phyloP scores from a whole-genome alignment of 129 eudicot genomes.

The Smallanthus sonchifolius region DNA sequence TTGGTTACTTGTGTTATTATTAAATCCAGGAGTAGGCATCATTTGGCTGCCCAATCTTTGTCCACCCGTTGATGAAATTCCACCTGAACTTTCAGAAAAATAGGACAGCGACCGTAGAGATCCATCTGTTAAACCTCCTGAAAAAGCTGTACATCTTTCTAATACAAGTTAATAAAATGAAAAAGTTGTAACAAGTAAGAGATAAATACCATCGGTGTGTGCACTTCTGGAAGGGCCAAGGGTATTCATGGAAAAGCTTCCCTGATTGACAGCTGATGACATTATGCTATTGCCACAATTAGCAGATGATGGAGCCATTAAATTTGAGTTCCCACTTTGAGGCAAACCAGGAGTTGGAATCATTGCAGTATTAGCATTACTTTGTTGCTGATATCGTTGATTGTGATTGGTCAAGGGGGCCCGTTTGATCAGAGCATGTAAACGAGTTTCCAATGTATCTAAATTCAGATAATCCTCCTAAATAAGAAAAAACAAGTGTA shows the following conservation, averaged over 20 bases:
- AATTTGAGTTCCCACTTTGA: slow-evolving; percentile 50
- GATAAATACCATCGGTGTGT: slow-evolving; percentile 43
- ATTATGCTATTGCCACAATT: slow-evolving; percentile 19
- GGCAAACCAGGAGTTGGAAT: slow-evolving; percentile 95
- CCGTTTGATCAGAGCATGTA: slow-evolving; percentile 47
- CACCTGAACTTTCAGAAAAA: slow-evolving; percentile 46
- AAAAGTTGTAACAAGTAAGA: not conserved
- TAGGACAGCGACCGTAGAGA: not conserved
- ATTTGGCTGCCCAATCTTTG: slow-evolving; percentile 81
- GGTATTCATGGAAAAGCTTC: slow-evolving; percentile 45
- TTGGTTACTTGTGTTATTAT: slow-evolving; percentile 41
- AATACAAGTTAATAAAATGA: slow-evolving; percentile 1
- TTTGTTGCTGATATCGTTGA: slow-evolving; percentile 53
- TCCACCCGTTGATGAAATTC: slow-evolving; percentile 44
- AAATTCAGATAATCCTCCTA: slow-evolving; percentile 84
- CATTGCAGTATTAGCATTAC: slow-evolving; percentile 59
- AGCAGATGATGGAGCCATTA: not conserved
- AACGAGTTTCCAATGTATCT: slow-evolving; percentile 72
- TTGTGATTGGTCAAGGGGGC: slow-evolving; percentile 32
- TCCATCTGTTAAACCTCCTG: not conserved
- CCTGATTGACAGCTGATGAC: slow-evolving; percentile 38
- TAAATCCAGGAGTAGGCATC: slow-evolving; percentile 97
- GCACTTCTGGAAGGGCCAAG: slow-evolving; percentile 42
- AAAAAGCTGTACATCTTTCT: not conserved
- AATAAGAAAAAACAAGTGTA: not conserved